Base-by-base conservation (phyloP, 2,329 filamentous ascomycete species). In the Fusarium multiceps region DNA sequence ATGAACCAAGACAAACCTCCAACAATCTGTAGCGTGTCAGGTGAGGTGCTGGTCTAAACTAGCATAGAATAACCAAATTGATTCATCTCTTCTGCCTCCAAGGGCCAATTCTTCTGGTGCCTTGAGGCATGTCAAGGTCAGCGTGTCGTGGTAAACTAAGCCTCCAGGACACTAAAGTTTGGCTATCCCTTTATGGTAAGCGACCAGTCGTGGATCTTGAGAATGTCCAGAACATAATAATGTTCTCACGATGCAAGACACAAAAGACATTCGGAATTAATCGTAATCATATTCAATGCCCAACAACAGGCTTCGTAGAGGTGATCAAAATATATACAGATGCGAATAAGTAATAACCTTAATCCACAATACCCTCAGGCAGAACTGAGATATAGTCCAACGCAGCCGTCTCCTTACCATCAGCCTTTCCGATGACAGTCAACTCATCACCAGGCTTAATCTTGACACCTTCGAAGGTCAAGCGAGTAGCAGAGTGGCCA, bases 371-470 rank as follows among this genome's bases (percentile, higher is more conserved):
- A 9, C 64, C 64, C 21, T 64, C 34, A 1, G 90, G 90, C 61
- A 92, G 74, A 50, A 93, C 78, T 6, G 85, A 84, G 43, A 92
- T 78, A 76, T 92, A 92, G 79, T 93, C 90, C 65, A 93, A 56
- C 7, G 90, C 88, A 54, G 90, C 90, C 13, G 83, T 83, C 79
- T 92, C 90, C 27, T 81, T 79, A 0, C 89, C 89, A 76, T 90
- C 81, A 0, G 90, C 84, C 30, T 72, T 80, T 0, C 89, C 89
- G 5, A 87, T 82, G 63, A 91, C 83, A 70, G 81, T 86, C 55
- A 91, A 68, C 56, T 76, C 73, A 68, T 87, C 85, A 0, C 88
- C 88, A 57, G 82, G 83, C 41, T 76, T 72, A 9, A 90, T 78
- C 18, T 80, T 72, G 0, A 91, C 80, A 1, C 76, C 78, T 13